A percentile compares a stretch with the other conserved stretches of the same genome.
Evolutionary conservation across 1,284 basidiomycete species (phyloP).

Genomic region (Ustilago tritici): DNA sequence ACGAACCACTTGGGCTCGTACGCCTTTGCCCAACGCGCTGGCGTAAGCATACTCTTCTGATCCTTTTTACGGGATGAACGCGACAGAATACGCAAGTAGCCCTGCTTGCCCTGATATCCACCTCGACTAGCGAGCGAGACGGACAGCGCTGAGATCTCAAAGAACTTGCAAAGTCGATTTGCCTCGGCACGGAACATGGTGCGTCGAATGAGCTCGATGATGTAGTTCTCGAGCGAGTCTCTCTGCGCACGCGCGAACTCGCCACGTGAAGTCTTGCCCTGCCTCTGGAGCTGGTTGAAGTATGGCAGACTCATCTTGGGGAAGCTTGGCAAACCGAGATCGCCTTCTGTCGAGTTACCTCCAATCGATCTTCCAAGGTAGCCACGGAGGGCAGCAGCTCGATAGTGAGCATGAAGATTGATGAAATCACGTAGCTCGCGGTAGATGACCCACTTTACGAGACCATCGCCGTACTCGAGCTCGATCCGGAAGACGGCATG

Average conservation of each 20-base stretch:
- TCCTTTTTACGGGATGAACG: conserved; percentile 72
- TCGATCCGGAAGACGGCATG: conserved; percentile 91
- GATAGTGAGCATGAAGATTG: conserved; percentile 89
- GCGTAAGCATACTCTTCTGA: conserved; percentile 70
- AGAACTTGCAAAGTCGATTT: conserved; percentile 91
- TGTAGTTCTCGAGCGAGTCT: conserved; percentile 86
- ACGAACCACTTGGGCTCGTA: conserved; percentile 90
- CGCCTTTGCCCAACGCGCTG: conserved; percentile 75
- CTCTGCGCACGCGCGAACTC: conserved; percentile 85
- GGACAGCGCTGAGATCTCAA: conserved; percentile 91
- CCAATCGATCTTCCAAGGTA: conserved; percentile 58
- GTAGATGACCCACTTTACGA: conserved; percentile 90
- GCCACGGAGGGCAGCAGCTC: conserved; percentile 75
- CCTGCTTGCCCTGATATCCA: conserved; percentile 83
- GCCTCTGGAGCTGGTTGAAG: conserved; percentile 77
- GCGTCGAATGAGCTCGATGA: conserved; percentile 80
- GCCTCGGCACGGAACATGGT: conserved; percentile 97
- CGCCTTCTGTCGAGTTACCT: conserved; percentile 50
- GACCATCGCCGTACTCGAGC: conserved; percentile 96
- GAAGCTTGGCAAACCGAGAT: conserved; percentile 88
- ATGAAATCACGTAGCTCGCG: conserved; percentile 93
- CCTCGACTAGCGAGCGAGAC: conserved; percentile 85
- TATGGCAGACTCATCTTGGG: conserved; percentile 87
- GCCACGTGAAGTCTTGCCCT: conserved; percentile 71
- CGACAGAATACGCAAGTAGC: conserved; percentile 77